Evolutionary conservation across 345 rosid species (phyloP).

Genomic region (Erysimum cheiranthoides): DNA sequence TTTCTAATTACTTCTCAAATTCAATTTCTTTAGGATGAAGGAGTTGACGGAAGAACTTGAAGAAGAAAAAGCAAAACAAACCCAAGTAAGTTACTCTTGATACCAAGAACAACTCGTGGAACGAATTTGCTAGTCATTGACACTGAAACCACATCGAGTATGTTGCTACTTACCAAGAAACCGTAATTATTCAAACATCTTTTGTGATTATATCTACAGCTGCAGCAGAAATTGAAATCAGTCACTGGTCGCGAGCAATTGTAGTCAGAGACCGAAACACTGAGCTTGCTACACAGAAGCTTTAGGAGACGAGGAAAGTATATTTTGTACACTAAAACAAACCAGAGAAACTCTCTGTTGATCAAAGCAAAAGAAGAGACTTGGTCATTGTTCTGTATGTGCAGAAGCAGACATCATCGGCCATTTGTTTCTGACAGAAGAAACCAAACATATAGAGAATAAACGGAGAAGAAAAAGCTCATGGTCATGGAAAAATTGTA

Average conservation of each 20-base stretch:
- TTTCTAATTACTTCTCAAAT: slow-evolving; percentile 21
- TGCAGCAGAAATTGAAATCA: slow-evolving; percentile 40
- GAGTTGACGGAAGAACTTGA: slow-evolving; percentile 70
- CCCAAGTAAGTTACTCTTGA: slow-evolving; percentile 59
- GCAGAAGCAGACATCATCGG: slow-evolving; percentile 27
- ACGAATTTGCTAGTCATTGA: background rate
- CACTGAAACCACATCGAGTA: background rate
- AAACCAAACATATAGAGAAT: slow-evolving; percentile 18
- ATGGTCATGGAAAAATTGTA: slow-evolving; percentile 15
- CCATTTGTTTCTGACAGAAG: slow-evolving; percentile 30
- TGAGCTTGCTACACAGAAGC: slow-evolving; percentile 32
- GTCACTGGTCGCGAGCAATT: slow-evolving; percentile 20
- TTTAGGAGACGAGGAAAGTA: slow-evolving; percentile 31
- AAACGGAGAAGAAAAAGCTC: slow-evolving; percentile 39
- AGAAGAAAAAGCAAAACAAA: slow-evolving; percentile 65
- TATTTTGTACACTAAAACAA: slow-evolving; percentile 33
- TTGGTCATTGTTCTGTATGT: slow-evolving; percentile 19
- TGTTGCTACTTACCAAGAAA: no score
- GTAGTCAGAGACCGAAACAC: slow-evolving; percentile 21
- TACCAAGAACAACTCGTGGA: slow-evolving; percentile 2
- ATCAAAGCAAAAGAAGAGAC: slow-evolving; percentile 25
- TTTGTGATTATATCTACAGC: slow-evolving; percentile 29
- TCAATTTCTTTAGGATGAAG: slow-evolving; percentile 58
- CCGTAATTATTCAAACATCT: background rate
- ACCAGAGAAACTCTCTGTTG: slow-evolving; percentile 9